Evolutionary conservation across 2,329 filamentous ascomycete species (phyloP), one percentile per base, ranked within the genome.

Genomic region (Colletotrichum brevisporum): DNA sequence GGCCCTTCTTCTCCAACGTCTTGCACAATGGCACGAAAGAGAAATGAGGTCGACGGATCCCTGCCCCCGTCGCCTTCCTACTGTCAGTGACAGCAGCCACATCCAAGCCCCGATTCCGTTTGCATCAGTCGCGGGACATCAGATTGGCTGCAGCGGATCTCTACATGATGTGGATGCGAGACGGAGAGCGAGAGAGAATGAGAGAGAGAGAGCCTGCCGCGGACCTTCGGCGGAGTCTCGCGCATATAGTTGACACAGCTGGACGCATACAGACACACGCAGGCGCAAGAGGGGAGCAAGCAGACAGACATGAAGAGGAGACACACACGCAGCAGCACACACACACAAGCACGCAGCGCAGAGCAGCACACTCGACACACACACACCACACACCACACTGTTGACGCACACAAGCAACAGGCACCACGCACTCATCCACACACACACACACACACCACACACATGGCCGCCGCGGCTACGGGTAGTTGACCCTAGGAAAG

Each of bases 401-500:
- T 24, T 50, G 47, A 50, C 18, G 47, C 62, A 67, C 36, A 54
- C 26, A 41, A 53, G 48, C 60, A 67, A 8, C 31, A 36, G 31
- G 31, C 31, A 36, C 31, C 31, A 36, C 31, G 31, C 65, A 73
- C 64, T 59, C 62, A 67, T 59, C 54, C 58, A 63, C 57, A 69
- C 67, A 67, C 63, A 71, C 64, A 71, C 70, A 52, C 63, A 67
- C 51, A 67, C 53, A 52, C 50, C n/a, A 55, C 68, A 73, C 67
- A 70, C 67, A 70, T 69, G 67, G 56, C 57, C 45, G 45, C 36
- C 66, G 66, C 66, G 66, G 62, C 62, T 60, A 43, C 68, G 64
- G 59, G 65, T 48, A 69, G 43, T 39, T 53, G 55, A 64, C 21
- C 59, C 53, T 52, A 64, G 24, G 27, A n/a, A 45, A 56, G 52